Conservation (phyloP, 2,329 filamentous ascomycete species). For the Xylaria polymorpha region DNA sequence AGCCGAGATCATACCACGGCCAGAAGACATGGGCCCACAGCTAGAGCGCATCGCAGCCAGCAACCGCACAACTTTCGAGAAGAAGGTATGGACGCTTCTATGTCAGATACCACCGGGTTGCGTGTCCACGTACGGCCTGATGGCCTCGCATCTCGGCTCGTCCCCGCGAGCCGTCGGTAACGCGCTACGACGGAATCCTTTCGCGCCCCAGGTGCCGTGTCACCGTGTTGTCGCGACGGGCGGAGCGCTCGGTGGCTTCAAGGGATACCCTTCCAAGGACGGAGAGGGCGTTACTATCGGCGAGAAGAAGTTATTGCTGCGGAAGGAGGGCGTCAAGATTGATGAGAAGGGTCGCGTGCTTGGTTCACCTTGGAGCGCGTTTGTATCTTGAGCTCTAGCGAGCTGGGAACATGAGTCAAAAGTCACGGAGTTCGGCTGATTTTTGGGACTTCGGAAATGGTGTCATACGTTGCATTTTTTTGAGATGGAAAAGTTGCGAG, state of each 20-base stretch:
- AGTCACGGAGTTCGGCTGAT: neutral
- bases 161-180: conserved; percentile 56
- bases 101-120: conserved; percentile 80
- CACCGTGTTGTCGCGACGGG: conserved; percentile 82
- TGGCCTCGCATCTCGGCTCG: conserved; percentile 65
- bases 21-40: conserved; percentile 53
- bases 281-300: conserved; percentile 71
- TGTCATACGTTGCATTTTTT: neutral
- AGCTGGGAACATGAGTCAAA: neutral
- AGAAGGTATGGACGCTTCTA: conserved; percentile 75
- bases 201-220: conserved; percentile 79
- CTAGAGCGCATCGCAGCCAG: conserved; percentile 60
- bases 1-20: conserved; percentile 21
- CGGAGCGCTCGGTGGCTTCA: conserved; percentile 77
- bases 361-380: conserved; percentile 64
- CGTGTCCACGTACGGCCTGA: conserved; percentile 81
- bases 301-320: conserved; percentile 72
- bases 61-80: conserved; percentile 65
- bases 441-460: neutral
- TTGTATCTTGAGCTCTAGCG: conserved; percentile 39
- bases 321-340: conserved; percentile 72
- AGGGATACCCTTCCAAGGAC: conserved; percentile 71
- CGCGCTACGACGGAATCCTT: conserved; percentile 77
- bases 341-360: conserved; percentile 69
- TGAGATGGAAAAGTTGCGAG: neutral